These are phyloP conservation scores for Buddleja alternifolia DNA, from an alignment of 257 asterid species.

Conservation along the genomic window DNA sequence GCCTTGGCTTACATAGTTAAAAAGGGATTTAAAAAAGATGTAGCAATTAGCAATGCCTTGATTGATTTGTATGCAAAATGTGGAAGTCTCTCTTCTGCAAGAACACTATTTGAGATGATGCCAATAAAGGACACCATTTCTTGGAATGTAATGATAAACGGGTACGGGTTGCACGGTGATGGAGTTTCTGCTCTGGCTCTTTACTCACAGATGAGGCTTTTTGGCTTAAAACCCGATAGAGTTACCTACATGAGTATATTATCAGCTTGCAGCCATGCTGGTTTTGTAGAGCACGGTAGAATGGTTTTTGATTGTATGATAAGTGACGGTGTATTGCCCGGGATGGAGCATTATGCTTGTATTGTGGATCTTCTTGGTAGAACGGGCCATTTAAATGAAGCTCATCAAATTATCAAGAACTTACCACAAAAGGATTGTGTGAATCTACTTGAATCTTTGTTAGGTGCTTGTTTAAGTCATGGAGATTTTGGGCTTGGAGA, in stretches of 20 bases:
- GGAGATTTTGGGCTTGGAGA: constrained; percentile 59
- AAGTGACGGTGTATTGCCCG: constrained; percentile 38
- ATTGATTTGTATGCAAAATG: constrained; percentile 59
- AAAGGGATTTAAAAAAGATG: constrained; percentile 48
- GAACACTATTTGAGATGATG: constrained; percentile 43
- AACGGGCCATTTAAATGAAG: constrained; percentile 55
- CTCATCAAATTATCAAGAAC: constrained; percentile 44
- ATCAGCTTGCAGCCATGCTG: constrained; percentile 62
- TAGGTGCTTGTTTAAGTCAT: constrained; percentile 64
- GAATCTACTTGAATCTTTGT: constrained; percentile 40
- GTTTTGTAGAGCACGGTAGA: constrained; percentile 50
- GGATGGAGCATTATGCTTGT: constrained; percentile 58
- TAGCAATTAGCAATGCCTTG: constrained; percentile 44
- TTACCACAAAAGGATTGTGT: constrained; percentile 21
- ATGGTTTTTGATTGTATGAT: constrained; percentile 46
- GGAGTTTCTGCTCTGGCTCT: constrained; percentile 51
- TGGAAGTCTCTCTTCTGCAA: constrained; percentile 49
- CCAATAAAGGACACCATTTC: constrained; percentile 52
- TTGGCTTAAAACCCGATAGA: constrained; percentile 46
- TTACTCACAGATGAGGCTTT: constrained; percentile 50
- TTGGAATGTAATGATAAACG: constrained; percentile 58
- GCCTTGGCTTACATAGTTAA: constrained; percentile 39
- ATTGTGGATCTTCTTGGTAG: constrained; percentile 60
- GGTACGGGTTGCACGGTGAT: constrained; percentile 62
- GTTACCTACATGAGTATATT: constrained; percentile 46